Evolutionary conservation across 2,329 filamentous ascomycete species (phyloP).

Genomic region (Plenodomus tracheiphilus): DNA sequence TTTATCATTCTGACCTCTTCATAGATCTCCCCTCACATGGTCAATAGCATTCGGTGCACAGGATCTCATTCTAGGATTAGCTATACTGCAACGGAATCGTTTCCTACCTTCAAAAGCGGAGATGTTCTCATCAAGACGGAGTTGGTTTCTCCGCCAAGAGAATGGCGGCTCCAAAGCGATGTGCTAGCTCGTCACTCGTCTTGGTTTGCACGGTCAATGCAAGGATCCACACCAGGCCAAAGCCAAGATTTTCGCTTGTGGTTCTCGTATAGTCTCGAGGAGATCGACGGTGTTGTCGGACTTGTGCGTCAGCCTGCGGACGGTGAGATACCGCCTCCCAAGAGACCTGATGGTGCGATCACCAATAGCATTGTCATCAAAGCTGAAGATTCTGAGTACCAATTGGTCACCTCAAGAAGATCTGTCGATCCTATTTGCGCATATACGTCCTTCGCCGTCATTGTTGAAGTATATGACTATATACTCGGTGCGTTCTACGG

Average conservation of each 20-base stretch:
- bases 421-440: background rate
- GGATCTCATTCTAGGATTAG: background rate
- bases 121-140: constrained; percentile 5
- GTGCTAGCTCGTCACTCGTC: constrained; percentile 13
- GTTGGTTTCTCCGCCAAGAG: background rate
- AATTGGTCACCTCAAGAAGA: background rate
- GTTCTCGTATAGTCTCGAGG: constrained; percentile 6
- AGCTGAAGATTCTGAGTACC: background rate
- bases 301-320: constrained; percentile 1
- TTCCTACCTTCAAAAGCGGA: constrained; percentile 6
- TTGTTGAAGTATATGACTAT: constrained; percentile 10
- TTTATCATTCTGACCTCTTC: too few species aligned
- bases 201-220: constrained; percentile 14
- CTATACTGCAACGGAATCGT: too few species aligned
- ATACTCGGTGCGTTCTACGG: constrained; percentile 36
- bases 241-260: background rate
- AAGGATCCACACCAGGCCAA: background rate
- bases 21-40: background rate
- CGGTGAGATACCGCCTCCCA: background rate
- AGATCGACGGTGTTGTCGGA: background rate
- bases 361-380: background rate
- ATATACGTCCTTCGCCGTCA: background rate
- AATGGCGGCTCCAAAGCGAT: constrained; percentile 18
- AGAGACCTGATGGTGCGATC: background rate
- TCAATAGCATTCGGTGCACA: background rate